Evolutionary conservation across 257 asterid species (phyloP).

Genomic region (Petunia secreta): DNA sequence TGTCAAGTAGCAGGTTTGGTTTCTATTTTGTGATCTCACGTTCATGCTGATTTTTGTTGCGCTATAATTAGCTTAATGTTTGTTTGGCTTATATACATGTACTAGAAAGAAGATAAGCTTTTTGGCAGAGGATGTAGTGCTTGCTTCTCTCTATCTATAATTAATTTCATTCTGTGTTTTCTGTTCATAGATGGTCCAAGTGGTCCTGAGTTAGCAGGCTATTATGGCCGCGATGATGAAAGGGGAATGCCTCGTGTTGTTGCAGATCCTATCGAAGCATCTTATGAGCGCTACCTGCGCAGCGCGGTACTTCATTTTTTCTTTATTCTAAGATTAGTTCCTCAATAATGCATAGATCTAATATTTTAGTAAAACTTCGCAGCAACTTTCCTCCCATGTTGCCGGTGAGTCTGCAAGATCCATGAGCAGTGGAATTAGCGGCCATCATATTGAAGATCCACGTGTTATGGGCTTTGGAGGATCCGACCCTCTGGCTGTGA

Average conservation of each 20-base stretch:
- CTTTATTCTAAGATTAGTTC: constrained; percentile 20
- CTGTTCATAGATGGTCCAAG: constrained; percentile 55
- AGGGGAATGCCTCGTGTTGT: constrained; percentile 53
- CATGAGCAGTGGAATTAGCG: constrained; percentile 50
- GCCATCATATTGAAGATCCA: constrained; percentile 57
- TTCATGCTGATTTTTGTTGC: not conserved
- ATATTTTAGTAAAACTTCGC: constrained; percentile 26
- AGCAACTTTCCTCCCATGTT: constrained; percentile 58
- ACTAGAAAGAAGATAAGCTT: not conserved
- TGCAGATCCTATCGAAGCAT: constrained; percentile 71
- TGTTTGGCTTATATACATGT: not conserved
- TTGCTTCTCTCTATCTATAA: constrained; percentile 14
- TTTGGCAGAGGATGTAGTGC: not conserved
- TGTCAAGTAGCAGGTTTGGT: constrained; percentile 6
- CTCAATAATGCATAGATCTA: constrained; percentile 10
- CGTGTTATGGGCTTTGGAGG: constrained; percentile 52
- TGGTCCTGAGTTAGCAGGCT: constrained; percentile 56
- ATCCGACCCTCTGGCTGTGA: constrained; percentile 49
- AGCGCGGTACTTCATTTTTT: constrained; percentile 47
- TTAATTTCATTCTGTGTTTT: constrained; percentile 20
- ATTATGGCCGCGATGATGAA: constrained; percentile 59
- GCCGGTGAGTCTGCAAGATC: constrained; percentile 61
- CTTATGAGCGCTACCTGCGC: constrained; percentile 80
- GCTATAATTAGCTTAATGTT: not conserved
- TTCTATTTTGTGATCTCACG: not conserved